These are phyloP conservation scores for Beauveria australis DNA, from an alignment of 2,329 filamentous ascomycete species.

Conservation along the genomic window DNA sequence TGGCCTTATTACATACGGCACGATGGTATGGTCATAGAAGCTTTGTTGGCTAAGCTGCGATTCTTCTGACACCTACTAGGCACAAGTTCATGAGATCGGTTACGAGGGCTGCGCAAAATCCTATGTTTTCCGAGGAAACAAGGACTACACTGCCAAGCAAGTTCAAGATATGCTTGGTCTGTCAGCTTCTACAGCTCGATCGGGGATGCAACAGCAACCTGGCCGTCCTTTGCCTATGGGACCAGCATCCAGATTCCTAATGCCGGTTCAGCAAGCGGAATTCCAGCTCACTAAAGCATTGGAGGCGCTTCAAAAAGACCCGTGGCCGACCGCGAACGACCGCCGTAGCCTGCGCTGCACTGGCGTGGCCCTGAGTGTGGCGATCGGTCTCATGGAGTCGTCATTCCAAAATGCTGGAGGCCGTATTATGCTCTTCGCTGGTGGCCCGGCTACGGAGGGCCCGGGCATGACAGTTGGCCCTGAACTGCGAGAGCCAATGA, in stretches of 20 bases:
- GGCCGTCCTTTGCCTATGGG: conserved; percentile 70
- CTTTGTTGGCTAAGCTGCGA: no score
- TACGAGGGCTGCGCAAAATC: conserved; percentile 98
- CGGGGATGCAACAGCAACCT: conserved; percentile 64
- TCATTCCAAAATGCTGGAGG: conserved; percentile 94
- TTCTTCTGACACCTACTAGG: conserved; percentile 35
- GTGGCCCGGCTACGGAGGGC: conserved; percentile 89
- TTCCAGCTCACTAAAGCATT: conserved; percentile 95
- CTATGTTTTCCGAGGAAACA: conserved; percentile 95
- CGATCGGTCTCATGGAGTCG: conserved; percentile 83
- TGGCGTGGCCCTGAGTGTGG: conserved; percentile 92
- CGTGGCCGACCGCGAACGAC: conserved; percentile 94
- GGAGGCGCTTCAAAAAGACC: conserved; percentile 91
- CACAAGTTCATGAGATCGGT: conserved; percentile 94
- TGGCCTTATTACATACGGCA: conserved; percentile 80
- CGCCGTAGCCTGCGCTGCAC: conserved; percentile 85
- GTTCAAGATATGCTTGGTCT: conserved; percentile 99
- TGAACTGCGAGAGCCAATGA: conserved; percentile 90
- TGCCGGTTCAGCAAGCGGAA: conserved; percentile 92
- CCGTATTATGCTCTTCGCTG: conserved; percentile 94
- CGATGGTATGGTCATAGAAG: conserved; percentile 56
- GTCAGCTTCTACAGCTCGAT: conserved; percentile 62
- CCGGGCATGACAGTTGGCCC: conserved; percentile 95
- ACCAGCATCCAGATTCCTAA: conserved; percentile 78
- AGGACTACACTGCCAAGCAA: conserved; percentile 96